phyloP scores from a whole-genome alignment of 768 basidiomycete genomes.

The Mycena galericulata region DNA sequence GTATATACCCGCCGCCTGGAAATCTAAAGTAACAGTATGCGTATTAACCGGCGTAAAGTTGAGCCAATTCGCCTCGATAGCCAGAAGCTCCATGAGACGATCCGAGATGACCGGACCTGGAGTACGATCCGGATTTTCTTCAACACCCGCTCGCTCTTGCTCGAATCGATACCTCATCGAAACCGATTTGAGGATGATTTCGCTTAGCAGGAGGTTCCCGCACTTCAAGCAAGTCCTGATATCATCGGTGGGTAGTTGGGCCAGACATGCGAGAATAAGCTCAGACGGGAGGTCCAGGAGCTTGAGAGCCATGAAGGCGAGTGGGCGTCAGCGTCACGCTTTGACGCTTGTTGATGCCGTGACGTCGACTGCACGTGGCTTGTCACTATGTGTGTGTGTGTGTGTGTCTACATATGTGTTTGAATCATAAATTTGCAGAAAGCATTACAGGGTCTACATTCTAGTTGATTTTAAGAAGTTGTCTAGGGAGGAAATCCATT shows the following conservation, averaged over 20 bases:
- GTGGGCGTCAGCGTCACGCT: too few relatives aligned
- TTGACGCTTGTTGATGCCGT: too few relatives aligned
- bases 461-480: too few relatives aligned
- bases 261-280: constrained; percentile 8
- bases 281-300: constrained; percentile 14
- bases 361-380: too few relatives aligned
- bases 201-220: constrained; percentile 10
- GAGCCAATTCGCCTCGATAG: constrained; percentile 14
- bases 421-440: too few relatives aligned
- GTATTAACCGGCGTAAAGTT: not conserved
- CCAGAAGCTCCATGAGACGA: not conserved
- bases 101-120: not conserved
- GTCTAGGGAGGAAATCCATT: too few relatives aligned
- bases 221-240: not conserved
- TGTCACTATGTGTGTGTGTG: too few relatives aligned
- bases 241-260: not conserved
- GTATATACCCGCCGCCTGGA: constrained; percentile 1
- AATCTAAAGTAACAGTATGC: not conserved
- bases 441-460: too few relatives aligned
- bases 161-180: constrained; percentile 6
- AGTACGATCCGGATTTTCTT: not conserved
- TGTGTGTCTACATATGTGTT: too few relatives aligned
- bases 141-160: not conserved
- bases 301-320: not conserved
- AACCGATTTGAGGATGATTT: constrained; percentile 7